A percentile compares a stretch with the other conserved stretches of the same genome.
Evolutionary conservation across 2,329 filamentous ascomycete genomes (phyloP).

Genomic region (Monosporascus sp.): DNA sequence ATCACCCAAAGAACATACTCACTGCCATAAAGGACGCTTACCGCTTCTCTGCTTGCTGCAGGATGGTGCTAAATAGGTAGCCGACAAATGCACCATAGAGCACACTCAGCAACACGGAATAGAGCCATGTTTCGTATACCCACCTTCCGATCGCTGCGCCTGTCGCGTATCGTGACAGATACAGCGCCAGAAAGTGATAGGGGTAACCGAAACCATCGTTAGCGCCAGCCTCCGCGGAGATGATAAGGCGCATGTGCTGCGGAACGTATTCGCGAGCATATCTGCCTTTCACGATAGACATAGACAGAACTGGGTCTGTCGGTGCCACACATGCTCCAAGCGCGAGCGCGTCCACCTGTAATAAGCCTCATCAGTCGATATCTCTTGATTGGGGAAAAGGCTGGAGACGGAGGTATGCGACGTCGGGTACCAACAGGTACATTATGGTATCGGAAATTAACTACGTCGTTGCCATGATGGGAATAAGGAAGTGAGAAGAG

Average conservation of each 20-base stretch:
- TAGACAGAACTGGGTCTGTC: slow-evolving; percentile 65
- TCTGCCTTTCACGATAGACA: slow-evolving; percentile 43
- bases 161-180: slow-evolving; percentile 31
- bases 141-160: slow-evolving; percentile 52
- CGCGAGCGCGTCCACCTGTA: slow-evolving; percentile 52
- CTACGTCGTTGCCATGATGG: slow-evolving; percentile 67
- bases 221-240: slow-evolving; percentile 59
- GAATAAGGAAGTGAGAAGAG: slow-evolving; percentile 58
- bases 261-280: slow-evolving; percentile 66
- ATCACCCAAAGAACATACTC: too few species aligned
- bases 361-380: too few species aligned
- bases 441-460: slow-evolving; percentile 26
- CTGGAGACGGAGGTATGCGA: slow-evolving; percentile 32
- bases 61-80: slow-evolving; percentile 57
- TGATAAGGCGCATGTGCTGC: slow-evolving; percentile 57
- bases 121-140: slow-evolving; percentile 64
- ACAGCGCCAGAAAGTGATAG: slow-evolving; percentile 62
- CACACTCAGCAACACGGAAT: slow-evolving; percentile 60
- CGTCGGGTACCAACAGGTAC: too few species aligned
- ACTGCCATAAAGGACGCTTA: too few species aligned
- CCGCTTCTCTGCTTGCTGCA: slow-evolving; percentile 5
- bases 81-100: slow-evolving; percentile 59
- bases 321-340: slow-evolving; percentile 65
- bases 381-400: slow-evolving; percentile 23
- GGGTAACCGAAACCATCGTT: slow-evolving; percentile 69